Conservation (phyloP, 2,329 filamentous ascomycete genomes). For the Colletotrichum camelliae region DNA sequence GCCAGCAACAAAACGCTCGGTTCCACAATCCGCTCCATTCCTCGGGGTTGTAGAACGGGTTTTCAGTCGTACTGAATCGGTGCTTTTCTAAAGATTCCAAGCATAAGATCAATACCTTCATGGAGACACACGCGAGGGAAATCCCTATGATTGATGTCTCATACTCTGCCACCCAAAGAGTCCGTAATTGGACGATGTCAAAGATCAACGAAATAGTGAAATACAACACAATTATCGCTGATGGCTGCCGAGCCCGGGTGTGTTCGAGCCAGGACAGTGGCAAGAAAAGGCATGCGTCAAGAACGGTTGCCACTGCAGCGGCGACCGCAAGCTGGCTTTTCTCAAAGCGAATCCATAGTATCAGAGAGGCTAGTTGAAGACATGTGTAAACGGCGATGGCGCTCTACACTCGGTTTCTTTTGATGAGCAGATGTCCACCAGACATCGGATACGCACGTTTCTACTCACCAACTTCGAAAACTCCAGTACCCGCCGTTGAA, state of each 20-base stretch:
- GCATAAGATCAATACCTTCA: slow-evolving; percentile 24
- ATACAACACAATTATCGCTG: neutral
- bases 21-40: slow-evolving; percentile 35
- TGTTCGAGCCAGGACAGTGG: neutral
- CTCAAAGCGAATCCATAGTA: neutral
- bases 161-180: neutral
- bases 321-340: neutral
- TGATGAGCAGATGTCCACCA: no score
- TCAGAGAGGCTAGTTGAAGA: neutral
- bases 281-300: neutral
- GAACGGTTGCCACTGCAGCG: neutral
- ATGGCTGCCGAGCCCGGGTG: neutral
- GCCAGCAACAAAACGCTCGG: slow-evolving; percentile 36
- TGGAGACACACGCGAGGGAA: slow-evolving; percentile 19
- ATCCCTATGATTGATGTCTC: neutral
- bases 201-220: neutral
- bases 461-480: no score
- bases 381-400: neutral
- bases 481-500: neutral
- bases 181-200: neutral
- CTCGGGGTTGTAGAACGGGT: slow-evolving; percentile 40
- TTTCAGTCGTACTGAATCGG: neutral
- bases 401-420: neutral
- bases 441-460: no score
- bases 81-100: slow-evolving; percentile 26